phyloP scores from a whole-genome alignment of 2,329 filamentous ascomycete genomes.

The Chrysoporthe cubensis region DNA sequence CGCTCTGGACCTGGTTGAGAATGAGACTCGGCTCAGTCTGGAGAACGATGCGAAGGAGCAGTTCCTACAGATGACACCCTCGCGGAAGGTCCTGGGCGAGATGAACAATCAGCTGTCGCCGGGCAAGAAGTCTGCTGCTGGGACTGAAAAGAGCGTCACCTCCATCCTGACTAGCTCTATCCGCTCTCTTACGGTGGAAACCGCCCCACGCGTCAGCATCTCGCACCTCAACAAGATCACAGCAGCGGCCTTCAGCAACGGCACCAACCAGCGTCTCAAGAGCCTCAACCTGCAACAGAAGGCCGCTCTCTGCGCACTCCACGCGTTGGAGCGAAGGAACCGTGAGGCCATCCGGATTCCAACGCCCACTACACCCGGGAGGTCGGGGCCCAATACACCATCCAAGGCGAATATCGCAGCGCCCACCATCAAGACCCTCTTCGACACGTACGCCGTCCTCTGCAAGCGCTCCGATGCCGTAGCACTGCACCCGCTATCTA shows the following conservation, averaged over 20 bases:
- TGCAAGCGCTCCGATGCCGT: conserved; percentile 76
- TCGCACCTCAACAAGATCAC: conserved; percentile 91
- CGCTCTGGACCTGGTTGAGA: conserved; percentile 86
- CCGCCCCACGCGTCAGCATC: conserved; percentile 86
- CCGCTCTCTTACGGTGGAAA: conserved; percentile 70
- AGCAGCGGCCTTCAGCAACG: conserved; percentile 86
- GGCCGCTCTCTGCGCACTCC: conserved; percentile 85
- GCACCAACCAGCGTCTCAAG: conserved; percentile 80
- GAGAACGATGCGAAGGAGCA: conserved; percentile 63
- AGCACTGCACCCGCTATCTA: conserved; percentile 85
- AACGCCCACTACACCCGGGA: conserved; percentile 35
- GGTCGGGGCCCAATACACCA: conserved; percentile 49
- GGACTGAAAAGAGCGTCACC: conserved; percentile 44
- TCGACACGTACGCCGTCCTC: conserved; percentile 78
- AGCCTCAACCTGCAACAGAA: conserved; percentile 95
- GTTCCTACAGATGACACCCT: conserved; percentile 65
- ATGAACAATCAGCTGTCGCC: conserved; percentile 75
- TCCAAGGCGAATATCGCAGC: conserved; percentile 65
- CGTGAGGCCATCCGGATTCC: conserved; percentile 51
- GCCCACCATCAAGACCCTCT: conserved; percentile 83
- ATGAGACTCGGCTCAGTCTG: conserved; percentile 77
- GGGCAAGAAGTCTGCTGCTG: conserved; percentile 39
- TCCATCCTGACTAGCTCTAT: conserved; percentile 59
- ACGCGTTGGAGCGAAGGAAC: conserved; percentile 81
- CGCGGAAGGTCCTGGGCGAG: conserved; percentile 78